Evolutionary conservation across 441 rosid genomes (phyloP).

Genomic region (Lagerstroemia fauriei): DNA sequence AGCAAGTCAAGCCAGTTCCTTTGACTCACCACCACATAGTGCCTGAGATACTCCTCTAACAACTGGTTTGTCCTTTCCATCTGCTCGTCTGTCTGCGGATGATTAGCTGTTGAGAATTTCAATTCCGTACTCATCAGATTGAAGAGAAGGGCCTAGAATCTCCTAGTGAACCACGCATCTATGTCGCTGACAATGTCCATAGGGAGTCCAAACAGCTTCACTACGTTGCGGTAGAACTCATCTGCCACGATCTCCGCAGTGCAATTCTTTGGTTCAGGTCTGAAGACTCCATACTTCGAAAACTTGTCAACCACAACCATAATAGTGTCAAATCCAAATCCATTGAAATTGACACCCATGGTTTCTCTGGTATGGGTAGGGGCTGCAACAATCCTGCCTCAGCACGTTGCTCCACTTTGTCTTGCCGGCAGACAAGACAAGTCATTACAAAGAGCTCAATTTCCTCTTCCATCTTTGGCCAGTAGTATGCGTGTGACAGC

Average conservation of each 20-base stretch:
- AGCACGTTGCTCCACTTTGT: background rate
- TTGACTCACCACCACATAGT: background rate
- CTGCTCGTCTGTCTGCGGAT: background rate
- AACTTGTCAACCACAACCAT: background rate
- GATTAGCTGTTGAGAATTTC: constrained; percentile 7
- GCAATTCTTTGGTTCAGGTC: background rate
- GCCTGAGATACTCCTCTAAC: background rate
- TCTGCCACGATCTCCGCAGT: rapidly evolving
- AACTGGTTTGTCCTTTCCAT: background rate
- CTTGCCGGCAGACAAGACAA: background rate
- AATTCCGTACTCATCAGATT: background rate
- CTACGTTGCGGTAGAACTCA: background rate
- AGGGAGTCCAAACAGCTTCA: background rate
- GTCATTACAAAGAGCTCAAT: background rate
- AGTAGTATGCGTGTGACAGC: background rate
- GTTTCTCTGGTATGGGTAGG: background rate
- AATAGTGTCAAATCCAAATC: background rate
- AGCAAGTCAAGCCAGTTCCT: background rate
- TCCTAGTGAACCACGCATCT: background rate
- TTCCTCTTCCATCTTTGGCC: background rate
- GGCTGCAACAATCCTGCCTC: background rate
- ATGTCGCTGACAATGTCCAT: background rate
- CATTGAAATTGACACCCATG: background rate
- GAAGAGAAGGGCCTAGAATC: background rate
- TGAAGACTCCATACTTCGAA: background rate